Base-by-base conservation (phyloP, 257 asterid genomes). In the Gentiana macrophylla region DNA sequence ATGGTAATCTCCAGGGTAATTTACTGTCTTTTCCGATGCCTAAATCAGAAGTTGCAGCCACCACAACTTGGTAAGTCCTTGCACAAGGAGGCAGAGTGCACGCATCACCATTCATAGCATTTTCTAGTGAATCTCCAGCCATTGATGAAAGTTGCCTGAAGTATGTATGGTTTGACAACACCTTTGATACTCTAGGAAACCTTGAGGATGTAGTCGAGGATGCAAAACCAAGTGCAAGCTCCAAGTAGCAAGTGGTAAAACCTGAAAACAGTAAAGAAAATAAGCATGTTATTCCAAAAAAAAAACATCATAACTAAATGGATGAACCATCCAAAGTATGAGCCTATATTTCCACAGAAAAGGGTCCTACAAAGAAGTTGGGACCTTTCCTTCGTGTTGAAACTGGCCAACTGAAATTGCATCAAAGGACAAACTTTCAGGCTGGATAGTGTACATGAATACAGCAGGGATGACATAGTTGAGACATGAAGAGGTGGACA, bases 1-100 rank as follows among this genome's bases (percentile, higher is more conserved):
- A 80, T 4, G 91, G 91, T 72, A 86, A 69, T 66, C 60, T 77
- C 95, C 95, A 86, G 2, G 95, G 94, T 69, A 84, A 66, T 51
- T 81, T 80, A 37, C 89, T 91, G 43, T 84, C 80, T 67, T 79
- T 86, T 8, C 95, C 95, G 7, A 86, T 86, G 5, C 95, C 95
- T 86, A 86, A 71, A 63, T 79, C 85, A 32, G 70, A 76, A 70
- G 94, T 84, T 70, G 95, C 86, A 68, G 95, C 94, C 38, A 84
- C 94, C 62, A 86, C 91, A 61, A 86, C 82, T 66, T 86, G 95
- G 74, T 76, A 86, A 38, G 73, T 72, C 67, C 84, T 76, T 32
- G 32, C 65, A 32, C 70, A 50, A 48, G 38, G 49, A 15, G 74
- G 63, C 58, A 61, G 73, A 54, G 57, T 44, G 11, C 6, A 56